Conservation (phyloP, 2,329 filamentous ascomycete species). For the Beauveria australis region DNA sequence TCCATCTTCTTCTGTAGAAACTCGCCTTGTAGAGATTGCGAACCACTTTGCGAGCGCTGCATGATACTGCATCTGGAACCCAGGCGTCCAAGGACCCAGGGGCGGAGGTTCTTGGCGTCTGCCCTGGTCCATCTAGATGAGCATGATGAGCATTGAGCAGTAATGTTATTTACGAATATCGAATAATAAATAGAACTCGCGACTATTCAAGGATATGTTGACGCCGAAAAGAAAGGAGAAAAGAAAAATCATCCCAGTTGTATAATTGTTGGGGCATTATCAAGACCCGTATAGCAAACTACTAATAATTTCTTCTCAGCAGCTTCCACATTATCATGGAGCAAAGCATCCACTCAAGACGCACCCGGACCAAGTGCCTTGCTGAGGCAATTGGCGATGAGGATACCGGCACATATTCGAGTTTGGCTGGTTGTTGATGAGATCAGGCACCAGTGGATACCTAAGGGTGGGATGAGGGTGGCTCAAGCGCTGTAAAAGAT, state of each 20-base stretch:
- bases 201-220: too few relatives aligned
- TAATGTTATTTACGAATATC: too few relatives aligned
- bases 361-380: too few relatives aligned
- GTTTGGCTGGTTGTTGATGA: not conserved
- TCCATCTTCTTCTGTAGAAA: not conserved
- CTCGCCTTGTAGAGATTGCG: not conserved
- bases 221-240: too few relatives aligned
- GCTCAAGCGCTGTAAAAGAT: not conserved
- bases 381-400: not conserved
- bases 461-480: not conserved
- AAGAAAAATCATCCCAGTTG: too few relatives aligned
- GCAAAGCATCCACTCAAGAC: too few relatives aligned
- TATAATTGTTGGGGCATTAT: not conserved
- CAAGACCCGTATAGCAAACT: not conserved
- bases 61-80: not conserved
- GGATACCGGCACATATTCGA: not conserved
- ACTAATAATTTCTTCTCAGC: not conserved
- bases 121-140: not conserved
- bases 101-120: not conserved
- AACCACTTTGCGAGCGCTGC: not conserved
- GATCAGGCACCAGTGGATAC: not conserved
- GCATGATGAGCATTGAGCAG: not conserved
- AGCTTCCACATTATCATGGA: not conserved
- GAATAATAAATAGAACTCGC: too few relatives aligned
- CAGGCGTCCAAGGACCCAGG: not conserved